Evolutionary conservation across 495 filamentous ascomycete species (phyloP), one percentile per base, ranked within the genome.

Genomic region (Venustampulla echinocandica): DNA sequence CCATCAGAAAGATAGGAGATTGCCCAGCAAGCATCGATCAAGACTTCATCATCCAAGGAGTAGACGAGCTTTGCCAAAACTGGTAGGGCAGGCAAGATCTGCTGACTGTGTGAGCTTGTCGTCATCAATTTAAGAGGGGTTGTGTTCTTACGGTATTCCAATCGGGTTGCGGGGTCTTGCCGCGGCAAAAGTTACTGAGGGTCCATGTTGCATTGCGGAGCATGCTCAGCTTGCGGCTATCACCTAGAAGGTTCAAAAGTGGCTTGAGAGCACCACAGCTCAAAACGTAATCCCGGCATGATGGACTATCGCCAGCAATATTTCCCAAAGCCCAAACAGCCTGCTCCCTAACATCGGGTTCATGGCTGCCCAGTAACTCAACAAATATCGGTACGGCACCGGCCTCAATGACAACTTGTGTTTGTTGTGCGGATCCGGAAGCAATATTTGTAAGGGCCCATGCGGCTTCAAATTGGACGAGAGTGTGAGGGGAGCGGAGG

Each of bases 371-470:
- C 28, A 99, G 74, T 38, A 99, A 75, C 71, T 99, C 90, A 43
- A 96, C 90, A 59, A 99, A 99, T 62, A 99, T 97, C 6, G 93
- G 93, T 19, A 99, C 93, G 52, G 93, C 93, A 57, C 92, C 90
- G 44, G 93, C 92, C 65, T 96, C 90, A 58, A 99, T 97, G 57
- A 99, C 93, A 13, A 96, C 92, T 64, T 99, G 90, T 42, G 93
- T 99, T 66, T 99, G 93, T 54, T 87, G 82, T 32, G 93, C 90
- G 47, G 90, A 95, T 54, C 93, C 93, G 25, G 90, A 96, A 37
- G 93, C 93, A 68, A 99, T 99, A 72, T 99, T 99, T 68, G 93
- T 99, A 61, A 99, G 73, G 53, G 93, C 93, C 93, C 93, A 99
- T 9, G 93, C 93, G 56, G 93, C 92, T 69, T 99, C 93, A 64